Evolutionary conservation across 805 yeast species (phyloP).

Genomic region (Pichia paraexigua): DNA sequence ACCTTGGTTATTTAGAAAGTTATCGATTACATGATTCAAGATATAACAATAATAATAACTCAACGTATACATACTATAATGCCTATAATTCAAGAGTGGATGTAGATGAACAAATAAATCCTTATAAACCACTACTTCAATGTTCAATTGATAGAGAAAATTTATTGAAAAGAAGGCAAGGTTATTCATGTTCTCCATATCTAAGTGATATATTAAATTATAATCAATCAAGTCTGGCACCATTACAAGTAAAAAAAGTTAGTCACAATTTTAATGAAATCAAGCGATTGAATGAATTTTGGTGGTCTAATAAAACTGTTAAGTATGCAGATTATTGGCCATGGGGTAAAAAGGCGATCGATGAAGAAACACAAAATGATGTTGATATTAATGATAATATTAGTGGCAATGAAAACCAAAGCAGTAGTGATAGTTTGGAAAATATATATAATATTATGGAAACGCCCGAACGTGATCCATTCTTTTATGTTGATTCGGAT

Average conservation of each 20-base stretch:
- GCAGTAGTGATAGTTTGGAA: background rate
- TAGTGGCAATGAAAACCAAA: background rate
- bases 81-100: background rate
- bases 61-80: background rate
- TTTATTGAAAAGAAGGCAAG: background rate
- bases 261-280: background rate
- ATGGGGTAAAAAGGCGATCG: conserved; percentile 2
- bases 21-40: conserved; percentile 1
- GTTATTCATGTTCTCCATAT: background rate
- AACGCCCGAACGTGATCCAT: conserved; percentile 14
- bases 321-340: conserved; percentile 2
- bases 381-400: background rate
- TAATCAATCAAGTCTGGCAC: background rate
- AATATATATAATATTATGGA: background rate
- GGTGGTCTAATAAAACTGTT: background rate
- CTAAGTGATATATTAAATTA: background rate
- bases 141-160: conserved; percentile 7
- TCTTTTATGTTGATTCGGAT: conserved; percentile 20
- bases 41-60: background rate
- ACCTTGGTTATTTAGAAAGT: conserved; percentile 7
- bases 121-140: background rate
- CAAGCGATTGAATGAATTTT: background rate
- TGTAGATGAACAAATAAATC: background rate
- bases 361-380: background rate
- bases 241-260: background rate